A percentile compares a stretch with the other conserved stretches of the same genome.
Conservation (phyloP, 1,284 basidiomycete species). For the Rugosomyces carneus region DNA sequence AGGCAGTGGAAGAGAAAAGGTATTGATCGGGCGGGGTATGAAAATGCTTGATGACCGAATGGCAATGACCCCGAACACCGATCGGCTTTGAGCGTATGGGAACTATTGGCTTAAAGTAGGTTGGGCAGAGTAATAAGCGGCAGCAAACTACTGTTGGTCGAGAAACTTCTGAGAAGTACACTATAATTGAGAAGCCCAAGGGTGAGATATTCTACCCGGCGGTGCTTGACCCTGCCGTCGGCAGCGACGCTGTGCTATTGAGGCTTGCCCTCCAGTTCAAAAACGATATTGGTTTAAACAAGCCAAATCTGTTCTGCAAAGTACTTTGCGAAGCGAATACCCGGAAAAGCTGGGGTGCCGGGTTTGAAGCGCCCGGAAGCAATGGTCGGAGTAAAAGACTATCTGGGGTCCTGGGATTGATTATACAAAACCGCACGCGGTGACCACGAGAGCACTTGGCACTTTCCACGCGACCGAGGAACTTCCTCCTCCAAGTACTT, state of each 20-base stretch:
- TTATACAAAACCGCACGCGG: constrained; percentile 30
- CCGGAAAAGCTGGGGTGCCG: constrained; percentile 6
- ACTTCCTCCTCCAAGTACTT: constrained; percentile 18
- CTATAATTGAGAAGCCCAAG: constrained; percentile 4
- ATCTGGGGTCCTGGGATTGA: constrained; percentile 19
- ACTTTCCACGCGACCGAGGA: constrained; percentile 33
- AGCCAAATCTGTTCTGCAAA: background rate
- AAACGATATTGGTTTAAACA: background rate
- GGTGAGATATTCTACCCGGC: constrained; percentile 1
- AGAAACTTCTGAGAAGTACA: background rate
- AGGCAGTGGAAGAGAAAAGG: background rate
- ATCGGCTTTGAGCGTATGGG: background rate
- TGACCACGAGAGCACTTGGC: constrained; percentile 34
- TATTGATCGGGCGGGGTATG: constrained; percentile 11
- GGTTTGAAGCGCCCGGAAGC: constrained; percentile 11
- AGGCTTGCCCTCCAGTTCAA: background rate
- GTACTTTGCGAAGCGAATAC: background rate
- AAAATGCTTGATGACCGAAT: constrained; percentile 8
- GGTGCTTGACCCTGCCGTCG: constrained; percentile 9
- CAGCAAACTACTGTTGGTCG: background rate
- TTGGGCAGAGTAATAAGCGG: background rate
- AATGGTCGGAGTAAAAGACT: constrained; percentile 15
- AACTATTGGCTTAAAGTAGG: background rate
- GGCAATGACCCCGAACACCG: constrained; percentile 11
- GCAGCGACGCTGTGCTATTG: background rate